These are phyloP conservation scores for Botrytis paeoniae DNA, from an alignment of 2,329 filamentous ascomycete species.

Conservation along the genomic window DNA sequence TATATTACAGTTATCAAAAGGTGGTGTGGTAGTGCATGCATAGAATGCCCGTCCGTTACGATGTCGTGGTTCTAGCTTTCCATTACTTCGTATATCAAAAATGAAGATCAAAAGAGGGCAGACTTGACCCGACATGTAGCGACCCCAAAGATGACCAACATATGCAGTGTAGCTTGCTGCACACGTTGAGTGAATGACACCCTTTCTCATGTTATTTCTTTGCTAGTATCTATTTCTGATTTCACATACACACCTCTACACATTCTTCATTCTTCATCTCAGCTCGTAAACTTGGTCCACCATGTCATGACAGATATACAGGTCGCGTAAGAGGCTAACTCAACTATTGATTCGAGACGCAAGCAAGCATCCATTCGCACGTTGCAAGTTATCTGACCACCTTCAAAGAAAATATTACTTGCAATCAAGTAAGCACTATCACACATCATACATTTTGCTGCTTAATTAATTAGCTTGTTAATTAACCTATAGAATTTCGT, in stretches of 20 bases:
- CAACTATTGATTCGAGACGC: neutral
- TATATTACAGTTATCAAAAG: neutral
- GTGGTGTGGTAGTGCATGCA: constrained; percentile 3
- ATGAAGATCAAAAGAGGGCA: neutral
- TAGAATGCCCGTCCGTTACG: neutral
- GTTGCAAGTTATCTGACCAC: constrained; percentile 9
- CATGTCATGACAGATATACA: neutral
- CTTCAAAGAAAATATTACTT: neutral
- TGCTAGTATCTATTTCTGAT: neutral
- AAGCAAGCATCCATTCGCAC: neutral
- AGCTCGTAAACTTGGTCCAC: constrained; percentile 3
- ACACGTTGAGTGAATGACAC: neutral
- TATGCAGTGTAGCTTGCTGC: constrained; percentile 8
- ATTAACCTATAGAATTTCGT: neutral
- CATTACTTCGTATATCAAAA: neutral
- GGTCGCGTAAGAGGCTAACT: neutral
- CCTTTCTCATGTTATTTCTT: neutral
- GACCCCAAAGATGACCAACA: constrained; percentile 19
- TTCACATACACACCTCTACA: neutral
- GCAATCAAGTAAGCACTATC: constrained; percentile 16
- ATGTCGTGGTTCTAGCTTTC: neutral
- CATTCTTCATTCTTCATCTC: neutral
- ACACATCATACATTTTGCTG: neutral
- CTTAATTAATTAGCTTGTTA: neutral
- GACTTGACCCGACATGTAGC: neutral